Base-by-base conservation (phyloP, 2,329 filamentous ascomycete species). In the Pseudocercospora macadamiae region DNA sequence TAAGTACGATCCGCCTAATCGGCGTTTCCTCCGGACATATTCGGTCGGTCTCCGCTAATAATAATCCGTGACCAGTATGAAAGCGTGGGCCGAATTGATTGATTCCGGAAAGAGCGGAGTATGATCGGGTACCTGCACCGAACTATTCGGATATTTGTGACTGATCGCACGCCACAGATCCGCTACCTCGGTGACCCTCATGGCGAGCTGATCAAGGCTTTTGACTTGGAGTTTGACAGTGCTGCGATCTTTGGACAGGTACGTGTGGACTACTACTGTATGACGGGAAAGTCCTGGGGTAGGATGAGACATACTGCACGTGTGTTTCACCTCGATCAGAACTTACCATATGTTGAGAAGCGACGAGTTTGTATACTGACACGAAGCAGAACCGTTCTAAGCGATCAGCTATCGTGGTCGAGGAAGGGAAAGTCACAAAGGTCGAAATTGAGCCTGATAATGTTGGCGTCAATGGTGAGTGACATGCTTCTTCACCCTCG, bases 171-270 rank as follows among this genome's bases (percentile, higher is more conserved):
- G 32, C n/a, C 30, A 18, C 62, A 95, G 90, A 88, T 96, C 70
- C 91, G 93, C 64, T 96, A 96, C 82, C 82, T 97, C 39, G 91
- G 88, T 51, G 93, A 96, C 75, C 89, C 91, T 6, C 82, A 85
- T 6, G 89, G 86, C 59, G 81, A 85, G 60, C 96, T 97, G 78
- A 95, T 90, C 65, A 88, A 91, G 73, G 88, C 89, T 3, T 82
- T 96, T 32, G 91, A 96, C 60, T 83, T 97, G 42, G 83, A 84
- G 64, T 97, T 96, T 71, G 91, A 96, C 64, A 88, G 84, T 52
- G 81, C 84, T 10, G 81, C 89, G 55, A 85, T 96, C 74, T 95
- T 97, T 69, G 93, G 93, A 42, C n/a, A 18, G 37, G 37, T 42
- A 42, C 3, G 37, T 42, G n/a, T 9, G 19, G 37, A 9, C 8